These are phyloP conservation scores for Gonapodya prolifera DNA, from an alignment of 192 early-diverging fungal species.

Conservation along the genomic window DNA sequence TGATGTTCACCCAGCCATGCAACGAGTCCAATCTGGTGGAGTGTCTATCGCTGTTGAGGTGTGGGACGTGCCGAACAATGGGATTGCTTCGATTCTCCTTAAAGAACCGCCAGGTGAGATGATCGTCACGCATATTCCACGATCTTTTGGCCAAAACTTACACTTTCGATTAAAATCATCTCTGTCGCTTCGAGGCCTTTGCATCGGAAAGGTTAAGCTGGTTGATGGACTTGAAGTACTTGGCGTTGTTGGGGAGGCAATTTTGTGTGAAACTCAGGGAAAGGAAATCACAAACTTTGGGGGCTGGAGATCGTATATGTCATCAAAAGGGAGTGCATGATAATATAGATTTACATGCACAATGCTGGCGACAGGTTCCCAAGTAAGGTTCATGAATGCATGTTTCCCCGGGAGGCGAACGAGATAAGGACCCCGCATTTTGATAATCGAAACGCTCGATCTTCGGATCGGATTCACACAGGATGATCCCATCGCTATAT, in stretches of 20 bases:
- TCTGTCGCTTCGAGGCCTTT: background rate
- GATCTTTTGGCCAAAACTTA: background rate
- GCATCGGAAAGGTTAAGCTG: background rate
- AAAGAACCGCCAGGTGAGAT: background rate
- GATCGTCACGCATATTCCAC: background rate
- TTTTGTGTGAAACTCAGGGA: background rate
- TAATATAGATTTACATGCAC: too few species aligned
- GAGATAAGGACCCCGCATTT: too few species aligned
- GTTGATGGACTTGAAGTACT: background rate
- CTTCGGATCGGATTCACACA: background rate
- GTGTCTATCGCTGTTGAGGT: background rate
- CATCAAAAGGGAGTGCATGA: too few species aligned
- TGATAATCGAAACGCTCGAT: too few species aligned
- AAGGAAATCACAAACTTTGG: background rate
- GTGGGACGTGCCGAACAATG: background rate
- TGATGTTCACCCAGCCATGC: background rate
- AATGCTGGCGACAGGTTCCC: background rate
- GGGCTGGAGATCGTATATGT: background rate
- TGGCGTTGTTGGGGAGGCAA: background rate
- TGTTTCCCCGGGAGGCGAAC: too few species aligned
- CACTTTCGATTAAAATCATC: background rate
- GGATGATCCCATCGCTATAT: background rate
- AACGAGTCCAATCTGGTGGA: background rate
- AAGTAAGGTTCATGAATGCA: background rate
- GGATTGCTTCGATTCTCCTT: background rate